Evolutionary conservation across 2,329 filamentous ascomycete genomes (phyloP), one percentile per base, ranked within the genome.

Genomic region (Aspergillus costaricaensis): DNA sequence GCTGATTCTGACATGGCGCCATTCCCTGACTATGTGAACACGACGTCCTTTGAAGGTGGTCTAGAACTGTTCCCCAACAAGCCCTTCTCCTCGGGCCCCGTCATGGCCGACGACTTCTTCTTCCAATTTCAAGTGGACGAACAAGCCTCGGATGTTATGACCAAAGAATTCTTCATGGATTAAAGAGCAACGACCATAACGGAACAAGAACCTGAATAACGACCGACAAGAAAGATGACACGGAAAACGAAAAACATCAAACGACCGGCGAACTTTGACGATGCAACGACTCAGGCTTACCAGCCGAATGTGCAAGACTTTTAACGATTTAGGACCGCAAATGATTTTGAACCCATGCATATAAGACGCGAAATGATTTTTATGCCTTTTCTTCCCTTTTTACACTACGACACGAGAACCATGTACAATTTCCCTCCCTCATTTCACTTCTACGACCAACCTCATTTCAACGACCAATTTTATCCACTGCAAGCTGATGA

Each of bases 81-180:
- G 66, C 60, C 63, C 6, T 73, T 72, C 56, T 64, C 70, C 5
- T 63, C 64, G 12, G 65, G 65, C 14, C 39, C 65, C 21, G 44
- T 64, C 25, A 64, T 75, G 49, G 67, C 72, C 30, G 71, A 71
- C 14, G 75, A 77, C 56, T 74, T 75, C 57, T 72, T 77, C 48
- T 71, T 75, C 38, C 74, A 77, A 53, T 77, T 77, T 50, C 68
- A 75, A 47, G 67, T 74, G n/a, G 74, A 77, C 25, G 68, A 69
- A n/a, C 68, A 67, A 53, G 59, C 66, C 21, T 65, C 67, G 6
- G 67, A 70, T 30, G 64, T 63, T 50, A 63, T 68, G 66, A 62
- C 66, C 1, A 62, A 63, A 30, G 68, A 70, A 25, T 67, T 69
- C 54, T 65, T 69, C 57, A 59, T 67, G 61, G 67, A 69, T 23